Evolutionary conservation across 2,329 filamentous ascomycete genomes (phyloP).

Genomic region (Septoria petroselini): DNA sequence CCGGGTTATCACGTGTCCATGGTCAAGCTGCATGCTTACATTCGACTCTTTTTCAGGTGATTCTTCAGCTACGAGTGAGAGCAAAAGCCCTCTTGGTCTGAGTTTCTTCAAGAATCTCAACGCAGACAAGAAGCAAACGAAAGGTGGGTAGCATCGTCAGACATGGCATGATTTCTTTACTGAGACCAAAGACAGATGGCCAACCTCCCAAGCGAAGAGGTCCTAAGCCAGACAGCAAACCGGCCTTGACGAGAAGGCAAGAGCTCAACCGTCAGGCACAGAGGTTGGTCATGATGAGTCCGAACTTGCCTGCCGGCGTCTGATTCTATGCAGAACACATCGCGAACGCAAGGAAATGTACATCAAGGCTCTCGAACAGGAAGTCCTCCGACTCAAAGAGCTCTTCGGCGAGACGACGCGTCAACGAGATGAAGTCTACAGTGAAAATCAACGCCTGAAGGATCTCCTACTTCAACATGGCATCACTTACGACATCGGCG

Average conservation of each 20-base stretch:
- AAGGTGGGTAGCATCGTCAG: slow-evolving; percentile 54
- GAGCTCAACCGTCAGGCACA: slow-evolving; percentile 95
- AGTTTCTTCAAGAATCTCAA: slow-evolving; percentile 61
- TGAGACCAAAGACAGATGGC: slow-evolving; percentile 58
- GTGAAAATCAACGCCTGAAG: slow-evolving; percentile 76
- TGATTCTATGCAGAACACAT: slow-evolving; percentile 66
- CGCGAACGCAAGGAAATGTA: slow-evolving; percentile 95
- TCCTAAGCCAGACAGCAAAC: slow-evolving; percentile 94
- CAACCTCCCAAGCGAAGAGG: slow-evolving; percentile 84
- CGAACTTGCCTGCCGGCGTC: not conserved
- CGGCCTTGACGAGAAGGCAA: slow-evolving; percentile 84
- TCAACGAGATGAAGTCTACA: slow-evolving; percentile 70
- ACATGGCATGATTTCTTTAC: not conserved
- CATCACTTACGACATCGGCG: slow-evolving; percentile 53
- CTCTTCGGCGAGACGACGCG: slow-evolving; percentile 69
- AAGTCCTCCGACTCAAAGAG: slow-evolving; percentile 85
- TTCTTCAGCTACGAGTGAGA: slow-evolving; percentile 20
- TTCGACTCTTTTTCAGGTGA: slow-evolving; percentile 7
- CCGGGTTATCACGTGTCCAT: too few species aligned
- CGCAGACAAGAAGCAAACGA: slow-evolving; percentile 69
- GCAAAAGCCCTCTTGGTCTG: slow-evolving; percentile 32
- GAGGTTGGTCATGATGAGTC: slow-evolving; percentile 56
- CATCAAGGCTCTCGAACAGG: slow-evolving; percentile 88
- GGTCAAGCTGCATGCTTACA: too few species aligned
- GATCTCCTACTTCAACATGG: slow-evolving; percentile 59